A percentile compares a stretch with the other conserved stretches of the same genome.
phyloP scores from a whole-genome alignment of 2,329 filamentous ascomycete species.

The Colletotrichum sp. region DNA sequence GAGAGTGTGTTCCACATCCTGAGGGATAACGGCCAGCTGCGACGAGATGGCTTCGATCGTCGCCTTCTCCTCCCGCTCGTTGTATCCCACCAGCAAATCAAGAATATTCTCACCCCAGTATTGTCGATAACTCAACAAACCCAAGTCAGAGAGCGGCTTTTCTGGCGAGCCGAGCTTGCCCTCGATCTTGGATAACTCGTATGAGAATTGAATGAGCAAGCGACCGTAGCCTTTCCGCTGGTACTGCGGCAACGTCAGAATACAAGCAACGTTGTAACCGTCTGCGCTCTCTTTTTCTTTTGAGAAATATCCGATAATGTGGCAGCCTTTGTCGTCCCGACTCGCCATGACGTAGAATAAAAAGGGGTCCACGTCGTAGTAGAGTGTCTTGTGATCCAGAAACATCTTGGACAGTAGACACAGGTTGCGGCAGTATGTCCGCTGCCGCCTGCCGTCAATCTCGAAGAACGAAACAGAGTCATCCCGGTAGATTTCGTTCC shows the following conservation, averaged over 20 bases:
- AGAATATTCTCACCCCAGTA: slow-evolving; percentile 98
- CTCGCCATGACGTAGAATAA: slow-evolving; percentile 98
- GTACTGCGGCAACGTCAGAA: slow-evolving; percentile 93
- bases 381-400: slow-evolving; percentile 95
- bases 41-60: slow-evolving; percentile 87
- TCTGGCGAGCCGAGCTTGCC: slow-evolving; percentile 94
- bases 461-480: slow-evolving; percentile 95
- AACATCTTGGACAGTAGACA: slow-evolving; percentile 96
- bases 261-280: slow-evolving; percentile 97
- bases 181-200: slow-evolving; percentile 95
- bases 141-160: slow-evolving; percentile 93
- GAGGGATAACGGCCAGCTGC: slow-evolving; percentile 91
- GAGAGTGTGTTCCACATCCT: slow-evolving; percentile 93
- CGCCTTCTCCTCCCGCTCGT: slow-evolving; percentile 71
- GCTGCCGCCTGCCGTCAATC: slow-evolving; percentile 91
- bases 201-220: slow-evolving; percentile 94
- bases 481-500: slow-evolving; percentile 98
- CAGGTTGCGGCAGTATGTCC: slow-evolving; percentile 95
- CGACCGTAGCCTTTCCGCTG: slow-evolving; percentile 94
- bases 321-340: slow-evolving; percentile 86
- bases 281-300: slow-evolving; percentile 98
- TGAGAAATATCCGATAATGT: slow-evolving; percentile 98
- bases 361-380: slow-evolving; percentile 99
- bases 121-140: slow-evolving; percentile 90
- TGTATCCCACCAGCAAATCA: slow-evolving; percentile 78